Evolutionary conservation across 2,329 filamentous ascomycete species (phyloP), one percentile per base, ranked within the genome.

Genomic region (Raffaelea albimanens): DNA sequence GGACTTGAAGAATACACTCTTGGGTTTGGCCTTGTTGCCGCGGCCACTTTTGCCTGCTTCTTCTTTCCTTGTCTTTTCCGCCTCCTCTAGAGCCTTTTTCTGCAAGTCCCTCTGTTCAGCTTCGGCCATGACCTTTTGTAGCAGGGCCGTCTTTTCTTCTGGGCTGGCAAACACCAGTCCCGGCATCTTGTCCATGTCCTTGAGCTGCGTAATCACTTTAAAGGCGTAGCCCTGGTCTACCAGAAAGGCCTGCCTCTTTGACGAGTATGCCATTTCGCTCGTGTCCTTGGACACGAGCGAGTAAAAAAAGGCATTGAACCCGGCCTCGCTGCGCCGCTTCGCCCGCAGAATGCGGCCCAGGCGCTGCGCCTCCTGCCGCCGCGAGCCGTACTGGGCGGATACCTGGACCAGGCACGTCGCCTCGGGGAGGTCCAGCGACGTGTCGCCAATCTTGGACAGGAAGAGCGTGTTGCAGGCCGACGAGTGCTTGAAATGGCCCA

Each of bases 281-380:
- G 93, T 98, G 61, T 98, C 93, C 63, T 97, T 97, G 5, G 87
- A 95, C 3, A 98, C 93, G 1, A 98, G 76, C 0, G 88, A 95
- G 68, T 98, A 98, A 71, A 98, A 98, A 66, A 97, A 98, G 0
- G 93, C 93, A 61, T 98, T 98, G 66, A 98, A 98, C 7, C 93
- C 93, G 63, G 97, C 93, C 57, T 98, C 93, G 58, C 96, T 97
- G 62, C 93, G 79, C 19, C 93, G 81, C 68, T 98, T 98, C 14
- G 93, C 93, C 66, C 93, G 80, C 3, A 98, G 78, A 57, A 98
- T 97, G 45, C 93, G 84, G 3, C 93, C 93, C 0, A 97, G 73
- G 2, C 93, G 82, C 63, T 97, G 93, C 0, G 93, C 93, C 68
- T 98, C 93, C 65, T 97, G 93, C 68, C 93, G 84, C 56, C 93